Percentiles rank a stretch among this genome's conserved stretches.
Evolutionary conservation across 2,329 filamentous ascomycete genomes (phyloP).

Genomic region (Calonectria pteridis): DNA sequence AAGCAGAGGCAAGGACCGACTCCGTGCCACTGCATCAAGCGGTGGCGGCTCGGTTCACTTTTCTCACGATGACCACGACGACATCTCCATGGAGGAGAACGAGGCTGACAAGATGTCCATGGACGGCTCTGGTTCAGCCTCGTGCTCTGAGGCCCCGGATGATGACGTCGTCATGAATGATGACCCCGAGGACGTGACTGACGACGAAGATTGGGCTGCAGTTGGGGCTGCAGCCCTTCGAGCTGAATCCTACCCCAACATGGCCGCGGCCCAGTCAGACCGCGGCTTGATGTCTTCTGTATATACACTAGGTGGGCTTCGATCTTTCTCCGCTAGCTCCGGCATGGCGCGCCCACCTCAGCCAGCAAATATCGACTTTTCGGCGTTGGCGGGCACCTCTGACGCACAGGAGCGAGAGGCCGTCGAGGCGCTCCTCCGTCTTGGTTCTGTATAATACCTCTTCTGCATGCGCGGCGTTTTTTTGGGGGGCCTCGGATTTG

Average conservation of each 20-base stretch:
- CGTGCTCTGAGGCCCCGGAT: conserved; percentile 80
- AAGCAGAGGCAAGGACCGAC: conserved; percentile 59
- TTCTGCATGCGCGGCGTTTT: conserved; percentile 68
- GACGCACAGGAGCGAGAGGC: conserved; percentile 85
- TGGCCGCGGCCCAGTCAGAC: conserved; percentile 67
- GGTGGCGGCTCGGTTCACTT: conserved; percentile 80
- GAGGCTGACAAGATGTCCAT: conserved; percentile 97
- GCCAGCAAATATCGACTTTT: conserved; percentile 65
- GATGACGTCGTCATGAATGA: conserved; percentile 77
- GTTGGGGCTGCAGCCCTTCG: conserved; percentile 89
- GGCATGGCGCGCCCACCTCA: conserved; percentile 68
- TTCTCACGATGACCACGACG: conserved; percentile 76
- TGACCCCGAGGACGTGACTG: conserved; percentile 87
- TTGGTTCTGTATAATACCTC: conserved; percentile 79
- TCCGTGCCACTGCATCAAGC: conserved; percentile 69
- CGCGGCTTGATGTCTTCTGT: conserved; percentile 56
- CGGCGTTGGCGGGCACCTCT: conserved; percentile 63
- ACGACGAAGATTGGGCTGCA: conserved; percentile 95
- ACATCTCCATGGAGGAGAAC: conserved; percentile 79
- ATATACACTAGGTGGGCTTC: conserved; percentile 61
- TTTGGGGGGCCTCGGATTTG: conserved; percentile 33
- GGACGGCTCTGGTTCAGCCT: conserved; percentile 76
- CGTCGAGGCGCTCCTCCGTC: conserved; percentile 82
- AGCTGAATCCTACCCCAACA: conserved; percentile 71
- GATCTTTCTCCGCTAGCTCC: conserved; percentile 62